Evolutionary conservation across 306 rosid genomes (phyloP).

Genomic region (Boehmeria nivea): DNA sequence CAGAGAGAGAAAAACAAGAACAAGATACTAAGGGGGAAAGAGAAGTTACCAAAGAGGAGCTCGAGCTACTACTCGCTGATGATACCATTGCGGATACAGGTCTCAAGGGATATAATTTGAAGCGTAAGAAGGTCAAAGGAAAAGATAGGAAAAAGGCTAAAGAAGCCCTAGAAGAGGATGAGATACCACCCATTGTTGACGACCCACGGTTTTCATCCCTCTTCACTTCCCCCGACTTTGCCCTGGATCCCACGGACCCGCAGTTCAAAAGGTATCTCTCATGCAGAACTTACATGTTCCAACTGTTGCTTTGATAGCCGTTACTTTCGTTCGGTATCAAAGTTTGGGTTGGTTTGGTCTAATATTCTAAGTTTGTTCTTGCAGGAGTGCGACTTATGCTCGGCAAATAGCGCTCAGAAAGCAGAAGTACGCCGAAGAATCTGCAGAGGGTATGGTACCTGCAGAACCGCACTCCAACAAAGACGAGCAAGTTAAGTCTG

Average conservation of each 20-base stretch:
- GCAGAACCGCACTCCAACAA: slow-evolving; percentile 6
- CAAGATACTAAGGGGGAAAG: slow-evolving; percentile 34
- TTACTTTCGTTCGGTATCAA: not conserved
- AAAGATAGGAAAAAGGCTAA: slow-evolving; percentile 59
- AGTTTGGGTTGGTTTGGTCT: slow-evolving; percentile 9
- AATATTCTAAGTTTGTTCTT: slow-evolving; percentile 21
- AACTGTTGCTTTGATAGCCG: not conserved
- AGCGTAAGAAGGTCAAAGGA: slow-evolving; percentile 53
- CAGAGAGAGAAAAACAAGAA: slow-evolving; percentile 24
- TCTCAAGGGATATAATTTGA: slow-evolving; percentile 67
- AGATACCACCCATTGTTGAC: slow-evolving; percentile 53
- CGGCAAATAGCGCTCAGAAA: slow-evolving; percentile 53
- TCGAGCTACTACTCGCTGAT: slow-evolving; percentile 89
- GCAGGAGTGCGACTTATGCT: slow-evolving; percentile 68
- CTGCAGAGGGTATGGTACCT: slow-evolving; percentile 16
- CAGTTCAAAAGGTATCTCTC: slow-evolving; percentile 75
- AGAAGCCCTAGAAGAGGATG: slow-evolving; percentile 49
- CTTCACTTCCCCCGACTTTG: slow-evolving; percentile 48
- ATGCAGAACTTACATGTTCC: no score
- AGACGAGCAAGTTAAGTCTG: slow-evolving; percentile 30
- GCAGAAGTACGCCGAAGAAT: slow-evolving; percentile 35
- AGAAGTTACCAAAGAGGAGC: slow-evolving; percentile 65
- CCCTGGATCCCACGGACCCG: slow-evolving; percentile 82
- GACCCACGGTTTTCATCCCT: slow-evolving; percentile 82
- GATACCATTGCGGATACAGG: slow-evolving; percentile 50